phyloP scores from a whole-genome alignment of 2,329 filamentous ascomycete species.

The Juglanconis oblonga region DNA sequence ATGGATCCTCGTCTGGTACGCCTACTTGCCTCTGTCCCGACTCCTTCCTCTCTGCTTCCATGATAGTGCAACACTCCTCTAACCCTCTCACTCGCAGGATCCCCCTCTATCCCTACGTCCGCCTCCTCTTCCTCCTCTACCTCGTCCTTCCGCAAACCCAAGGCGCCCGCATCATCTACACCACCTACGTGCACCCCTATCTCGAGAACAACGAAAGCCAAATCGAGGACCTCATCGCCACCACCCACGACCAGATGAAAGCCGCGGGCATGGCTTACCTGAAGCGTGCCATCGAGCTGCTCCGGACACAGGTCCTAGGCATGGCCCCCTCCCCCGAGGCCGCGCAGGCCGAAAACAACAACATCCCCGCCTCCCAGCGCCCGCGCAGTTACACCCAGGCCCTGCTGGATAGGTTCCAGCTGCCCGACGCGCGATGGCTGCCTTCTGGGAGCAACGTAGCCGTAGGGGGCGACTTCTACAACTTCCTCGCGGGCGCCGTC shows the following conservation, averaged over 20 bases:
- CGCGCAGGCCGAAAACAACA: conserved; percentile 38
- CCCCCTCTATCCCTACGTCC: conserved; percentile 91
- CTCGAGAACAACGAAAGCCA: conserved; percentile 80
- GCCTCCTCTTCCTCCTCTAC: conserved; percentile 83
- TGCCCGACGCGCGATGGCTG: conserved; percentile 64
- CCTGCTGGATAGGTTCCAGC: conserved; percentile 80
- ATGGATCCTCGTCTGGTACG: conserved; percentile 79
- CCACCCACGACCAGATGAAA: conserved; percentile 74
- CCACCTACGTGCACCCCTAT: conserved; percentile 82
- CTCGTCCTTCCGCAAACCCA: conserved; percentile 97
- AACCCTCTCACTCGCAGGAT: conserved; percentile 50
- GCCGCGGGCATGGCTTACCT: conserved; percentile 74
- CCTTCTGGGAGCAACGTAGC: conserved; percentile 25
- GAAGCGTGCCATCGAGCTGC: conserved; percentile 65
- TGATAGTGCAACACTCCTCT: neutral
- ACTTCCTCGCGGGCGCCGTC: conserved; percentile 71
- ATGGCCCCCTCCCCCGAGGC: conserved; percentile 55
- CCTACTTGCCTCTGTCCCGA: neutral
- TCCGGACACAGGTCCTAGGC: conserved; percentile 77
- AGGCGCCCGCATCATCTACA: conserved; percentile 82
- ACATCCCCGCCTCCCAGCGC: conserved; percentile 33
- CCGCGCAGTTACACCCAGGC: conserved; percentile 69
- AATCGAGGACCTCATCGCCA: conserved; percentile 87
- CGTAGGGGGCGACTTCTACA: conserved; percentile 64
- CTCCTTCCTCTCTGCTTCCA: neutral